Evolutionary conservation across 2,329 filamentous ascomycete genomes (phyloP).

Genomic region (Cladophialophora immunda): DNA sequence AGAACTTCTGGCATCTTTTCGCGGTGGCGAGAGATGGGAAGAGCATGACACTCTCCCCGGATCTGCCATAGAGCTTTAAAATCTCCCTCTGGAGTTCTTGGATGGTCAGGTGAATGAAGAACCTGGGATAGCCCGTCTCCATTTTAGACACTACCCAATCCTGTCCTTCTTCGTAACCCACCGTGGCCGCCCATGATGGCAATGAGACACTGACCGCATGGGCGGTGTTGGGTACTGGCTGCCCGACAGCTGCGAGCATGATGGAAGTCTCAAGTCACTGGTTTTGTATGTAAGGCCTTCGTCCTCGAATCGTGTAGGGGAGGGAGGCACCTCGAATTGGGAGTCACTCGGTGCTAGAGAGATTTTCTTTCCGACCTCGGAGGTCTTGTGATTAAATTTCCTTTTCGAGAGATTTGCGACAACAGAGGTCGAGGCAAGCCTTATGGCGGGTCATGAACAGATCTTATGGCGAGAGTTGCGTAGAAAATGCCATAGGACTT

Average conservation of each 20-base stretch:
- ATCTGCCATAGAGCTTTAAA: conserved; percentile 67
- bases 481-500: neutral
- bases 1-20: conserved; percentile 77
- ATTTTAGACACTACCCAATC: conserved; percentile 85
- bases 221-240: conserved; percentile 79
- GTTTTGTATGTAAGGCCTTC: neutral
- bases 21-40: conserved; percentile 79
- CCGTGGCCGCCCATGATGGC: conserved; percentile 88
- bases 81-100: conserved; percentile 76
- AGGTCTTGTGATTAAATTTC: conserved; percentile 21
- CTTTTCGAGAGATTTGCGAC: conserved; percentile 7
- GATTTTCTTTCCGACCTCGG: conserved; percentile 14
- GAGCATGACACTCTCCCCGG: conserved; percentile 72
- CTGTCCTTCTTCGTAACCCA: conserved; percentile 93
- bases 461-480: neutral
- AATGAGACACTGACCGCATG: conserved; percentile 95
- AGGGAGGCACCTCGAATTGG: neutral
- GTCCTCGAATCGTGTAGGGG: neutral
- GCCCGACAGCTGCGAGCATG: conserved; percentile 60
- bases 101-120: conserved; percentile 90
- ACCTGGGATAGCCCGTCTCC: conserved; percentile 91
- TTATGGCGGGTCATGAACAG: neutral
- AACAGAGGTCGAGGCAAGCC: neutral
- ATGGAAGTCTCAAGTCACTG: neutral
- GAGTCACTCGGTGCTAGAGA: neutral